Evolutionary conservation across 768 basidiomycete species (phyloP).

Genomic region (Tylopilus subfusipes): DNA sequence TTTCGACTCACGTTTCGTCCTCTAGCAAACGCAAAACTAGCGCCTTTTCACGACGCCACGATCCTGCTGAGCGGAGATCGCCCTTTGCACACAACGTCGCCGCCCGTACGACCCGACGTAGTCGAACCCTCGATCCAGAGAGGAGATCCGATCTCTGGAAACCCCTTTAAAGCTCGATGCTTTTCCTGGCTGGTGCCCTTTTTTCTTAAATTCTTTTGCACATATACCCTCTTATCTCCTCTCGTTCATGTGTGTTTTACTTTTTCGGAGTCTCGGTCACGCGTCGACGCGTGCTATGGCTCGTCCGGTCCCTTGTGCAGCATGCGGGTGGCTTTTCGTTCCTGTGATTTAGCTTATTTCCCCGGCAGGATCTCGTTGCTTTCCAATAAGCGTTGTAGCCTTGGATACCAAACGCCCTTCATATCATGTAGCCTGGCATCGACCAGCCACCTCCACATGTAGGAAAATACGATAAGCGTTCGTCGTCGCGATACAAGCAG

Average conservation of each 20-base stretch:
- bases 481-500: neutral
- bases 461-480: neutral
- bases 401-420: slow-evolving; percentile 7
- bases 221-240: neutral
- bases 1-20: neutral
- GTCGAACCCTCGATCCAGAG: neutral
- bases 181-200: neutral
- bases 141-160: slow-evolving; percentile 15
- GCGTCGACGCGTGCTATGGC: slow-evolving; percentile 9
- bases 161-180: slow-evolving; percentile 4
- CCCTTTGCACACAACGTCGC: slow-evolving; percentile 3
- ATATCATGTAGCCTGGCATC: neutral
- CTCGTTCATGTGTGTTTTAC: neutral
- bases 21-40: neutral
- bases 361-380: neutral
- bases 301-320: slow-evolving; percentile 1
- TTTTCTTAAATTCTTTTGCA: neutral
- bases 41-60: slow-evolving; percentile 8
- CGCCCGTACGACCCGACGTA: slow-evolving; percentile 12
- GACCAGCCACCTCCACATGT: neutral
- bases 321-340: slow-evolving; percentile 14
- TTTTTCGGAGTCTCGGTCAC: neutral
- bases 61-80: neutral
- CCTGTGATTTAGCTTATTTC: neutral
- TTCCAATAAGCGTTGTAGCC: neutral